Evolutionary conservation across 2,329 filamentous ascomycete species (phyloP).

Genomic region (Xylaria digitata): DNA sequence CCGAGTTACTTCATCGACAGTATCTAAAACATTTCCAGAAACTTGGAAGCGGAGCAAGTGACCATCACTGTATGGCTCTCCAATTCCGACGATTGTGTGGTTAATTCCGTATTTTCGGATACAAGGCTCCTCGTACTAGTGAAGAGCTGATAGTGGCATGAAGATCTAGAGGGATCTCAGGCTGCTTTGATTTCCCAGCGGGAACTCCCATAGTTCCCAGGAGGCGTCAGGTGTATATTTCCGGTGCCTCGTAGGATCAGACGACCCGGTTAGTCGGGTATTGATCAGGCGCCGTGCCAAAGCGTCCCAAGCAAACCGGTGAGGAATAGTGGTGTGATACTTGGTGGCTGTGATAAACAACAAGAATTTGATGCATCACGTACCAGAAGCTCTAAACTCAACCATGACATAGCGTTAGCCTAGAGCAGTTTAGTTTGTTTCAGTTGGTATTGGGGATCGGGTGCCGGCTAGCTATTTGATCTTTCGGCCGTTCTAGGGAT

Average conservation of each 20-base stretch:
- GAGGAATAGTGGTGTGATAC: slow-evolving; percentile 19
- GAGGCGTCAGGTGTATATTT: slow-evolving; percentile 8
- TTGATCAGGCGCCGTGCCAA: slow-evolving; percentile 22
- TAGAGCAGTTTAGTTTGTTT: slow-evolving; percentile 41
- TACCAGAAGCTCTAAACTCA: slow-evolving; percentile 22
- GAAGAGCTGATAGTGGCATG: slow-evolving; percentile 8
- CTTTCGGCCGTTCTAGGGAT: slow-evolving; percentile 25
- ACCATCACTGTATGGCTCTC: slow-evolving; percentile 1
- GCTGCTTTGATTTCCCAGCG: not conserved
- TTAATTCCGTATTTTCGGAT: not conserved
- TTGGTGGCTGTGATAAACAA: slow-evolving; percentile 18
- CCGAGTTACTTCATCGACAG: not conserved
- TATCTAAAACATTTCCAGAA: slow-evolving; percentile 1
- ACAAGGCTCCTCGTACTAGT: not conserved
- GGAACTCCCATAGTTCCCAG: not conserved
- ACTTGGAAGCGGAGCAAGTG: slow-evolving; percentile 12
- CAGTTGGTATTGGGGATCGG: slow-evolving; percentile 32
- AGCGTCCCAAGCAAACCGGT: slow-evolving; percentile 12
- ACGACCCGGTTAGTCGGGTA: slow-evolving; percentile 24
- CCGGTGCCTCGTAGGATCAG: slow-evolving; percentile 16
- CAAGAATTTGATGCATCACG: slow-evolving; percentile 9
- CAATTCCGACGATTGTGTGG: slow-evolving; percentile 1
- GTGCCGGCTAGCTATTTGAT: slow-evolving; percentile 35
- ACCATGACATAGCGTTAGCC: slow-evolving; percentile 23
- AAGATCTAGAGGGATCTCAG: not conserved